Evolutionary conservation across 805 yeast species (phyloP).

Genomic region (Clavispora phyllophila): DNA sequence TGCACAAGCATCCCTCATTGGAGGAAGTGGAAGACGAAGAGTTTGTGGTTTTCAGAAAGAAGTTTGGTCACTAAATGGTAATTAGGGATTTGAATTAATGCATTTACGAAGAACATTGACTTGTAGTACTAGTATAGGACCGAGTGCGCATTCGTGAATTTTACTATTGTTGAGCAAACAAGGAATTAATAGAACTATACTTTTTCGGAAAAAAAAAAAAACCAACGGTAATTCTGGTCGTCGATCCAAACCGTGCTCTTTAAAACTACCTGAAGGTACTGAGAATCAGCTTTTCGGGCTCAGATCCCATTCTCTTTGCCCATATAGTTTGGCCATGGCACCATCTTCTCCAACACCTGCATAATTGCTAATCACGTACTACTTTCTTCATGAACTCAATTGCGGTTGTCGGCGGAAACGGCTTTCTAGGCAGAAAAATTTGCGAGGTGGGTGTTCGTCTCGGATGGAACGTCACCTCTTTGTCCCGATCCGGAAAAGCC

Average conservation of each 20-base stretch:
- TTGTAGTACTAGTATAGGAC: background rate
- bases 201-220: no score
- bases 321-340: background rate
- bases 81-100: no score
- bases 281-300: no score
- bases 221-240: no score
- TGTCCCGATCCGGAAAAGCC: conserved; percentile 60
- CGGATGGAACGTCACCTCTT: conserved; percentile 64
- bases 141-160: background rate
- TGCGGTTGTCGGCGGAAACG: conserved; percentile 84
- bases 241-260: no score
- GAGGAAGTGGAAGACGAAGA: conserved; percentile 32
- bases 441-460: conserved; percentile 60
- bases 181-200: background rate
- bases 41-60: conserved; percentile 36
- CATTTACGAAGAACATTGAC: no score
- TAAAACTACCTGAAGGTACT: no score
- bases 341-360: background rate
- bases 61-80: conserved; percentile 21
- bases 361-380: background rate
- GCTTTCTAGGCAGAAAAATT: conserved; percentile 66
- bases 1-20: conserved; percentile 15
- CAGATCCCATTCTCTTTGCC: no score
- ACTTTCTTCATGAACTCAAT: conserved; percentile 19
- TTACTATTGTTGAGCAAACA: background rate